A percentile compares a stretch with the other conserved stretches of the same genome.
phyloP scores from a whole-genome alignment of 2,329 filamentous ascomycete genomes.

The Microthyrium microscopicum region DNA sequence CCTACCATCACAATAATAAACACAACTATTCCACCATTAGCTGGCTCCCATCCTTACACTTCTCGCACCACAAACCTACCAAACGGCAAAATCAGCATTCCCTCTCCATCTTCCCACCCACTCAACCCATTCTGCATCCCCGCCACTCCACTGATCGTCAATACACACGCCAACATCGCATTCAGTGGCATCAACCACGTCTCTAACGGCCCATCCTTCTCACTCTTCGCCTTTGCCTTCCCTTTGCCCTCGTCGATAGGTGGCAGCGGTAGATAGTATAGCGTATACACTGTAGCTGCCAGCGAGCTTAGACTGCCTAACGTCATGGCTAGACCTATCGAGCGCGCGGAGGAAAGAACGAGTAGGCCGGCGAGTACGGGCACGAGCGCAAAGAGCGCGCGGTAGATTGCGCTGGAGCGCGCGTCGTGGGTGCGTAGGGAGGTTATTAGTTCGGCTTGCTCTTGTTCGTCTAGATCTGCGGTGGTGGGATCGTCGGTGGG shows the following conservation, averaged over 20 bases:
- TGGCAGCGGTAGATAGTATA: slow-evolving; percentile 23
- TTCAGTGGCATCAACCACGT: neutral
- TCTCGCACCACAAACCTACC: neutral
- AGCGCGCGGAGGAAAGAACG: neutral
- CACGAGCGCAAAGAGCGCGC: slow-evolving; percentile 26
- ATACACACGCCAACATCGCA: too few species aligned
- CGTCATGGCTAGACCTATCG: neutral
- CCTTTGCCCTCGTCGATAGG: slow-evolving; percentile 25
- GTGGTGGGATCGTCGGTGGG: slow-evolving; percentile 42
- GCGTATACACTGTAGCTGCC: slow-evolving; percentile 1
- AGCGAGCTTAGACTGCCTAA: slow-evolving; percentile 15
- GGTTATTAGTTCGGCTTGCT: slow-evolving; percentile 41
- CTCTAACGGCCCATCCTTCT: slow-evolving; percentile 1
- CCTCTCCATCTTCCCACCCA: slow-evolving; percentile 20
- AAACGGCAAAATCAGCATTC: neutral
- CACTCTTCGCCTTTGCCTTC: slow-evolving; percentile 14
- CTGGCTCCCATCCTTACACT: neutral
- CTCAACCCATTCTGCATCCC: slow-evolving; percentile 12
- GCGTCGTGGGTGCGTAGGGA: slow-evolving; percentile 37
- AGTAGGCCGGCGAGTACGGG: slow-evolving; percentile 15
- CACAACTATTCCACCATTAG: slow-evolving; percentile 26
- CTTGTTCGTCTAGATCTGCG: slow-evolving; percentile 56
- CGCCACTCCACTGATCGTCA: too few species aligned
- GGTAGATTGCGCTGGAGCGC: slow-evolving; percentile 15
- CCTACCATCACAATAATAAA: slow-evolving; percentile 44